These are phyloP conservation scores for Tetragonia tetragonoides DNA, from an alignment of 148 eudicot genomes.

Conservation along the genomic window DNA sequence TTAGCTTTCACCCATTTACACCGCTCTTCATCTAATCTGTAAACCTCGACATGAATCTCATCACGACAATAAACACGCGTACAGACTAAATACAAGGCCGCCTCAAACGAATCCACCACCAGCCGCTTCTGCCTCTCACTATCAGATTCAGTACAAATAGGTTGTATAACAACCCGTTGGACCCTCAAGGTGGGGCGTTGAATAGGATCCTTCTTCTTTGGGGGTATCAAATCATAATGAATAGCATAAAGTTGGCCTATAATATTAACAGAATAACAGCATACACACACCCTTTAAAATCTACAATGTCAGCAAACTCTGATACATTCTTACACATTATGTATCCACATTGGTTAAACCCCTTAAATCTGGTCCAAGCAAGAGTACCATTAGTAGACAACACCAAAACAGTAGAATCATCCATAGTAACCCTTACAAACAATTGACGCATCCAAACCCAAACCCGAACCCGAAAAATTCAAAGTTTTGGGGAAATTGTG, in stretches of 20 bases:
- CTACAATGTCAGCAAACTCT: slow-evolving; percentile 7
- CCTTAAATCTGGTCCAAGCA: neutral
- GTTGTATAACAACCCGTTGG: neutral
- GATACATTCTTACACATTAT: neutral
- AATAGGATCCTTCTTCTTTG: neutral
- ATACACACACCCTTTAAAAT: neutral
- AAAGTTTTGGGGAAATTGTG: slow-evolving; percentile 4
- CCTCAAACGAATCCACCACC: slow-evolving; percentile 17
- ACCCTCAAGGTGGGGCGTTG: neutral
- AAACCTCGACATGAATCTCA: neutral
- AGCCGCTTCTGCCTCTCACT: slow-evolving; percentile 11
- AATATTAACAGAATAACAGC: too few relatives aligned
- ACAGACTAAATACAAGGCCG: neutral
- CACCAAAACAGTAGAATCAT: slow-evolving; percentile 6
- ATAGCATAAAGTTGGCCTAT: slow-evolving; percentile 7
- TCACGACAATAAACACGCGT: neutral
- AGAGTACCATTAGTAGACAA: slow-evolving; percentile 1
- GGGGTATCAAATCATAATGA: slow-evolving; percentile 1
- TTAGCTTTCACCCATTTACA: slow-evolving; percentile 2
- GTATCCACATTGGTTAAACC: neutral
- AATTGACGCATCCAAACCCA: neutral
- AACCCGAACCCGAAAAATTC: neutral
- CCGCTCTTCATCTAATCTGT: slow-evolving; percentile 3
- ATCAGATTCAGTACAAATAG: neutral
- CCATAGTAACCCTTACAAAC: slow-evolving; percentile 5